A percentile compares a stretch with the other conserved stretches of the same genome.
phyloP scores from a whole-genome alignment of 129 eudicot species.

The Sambucus nigra region DNA sequence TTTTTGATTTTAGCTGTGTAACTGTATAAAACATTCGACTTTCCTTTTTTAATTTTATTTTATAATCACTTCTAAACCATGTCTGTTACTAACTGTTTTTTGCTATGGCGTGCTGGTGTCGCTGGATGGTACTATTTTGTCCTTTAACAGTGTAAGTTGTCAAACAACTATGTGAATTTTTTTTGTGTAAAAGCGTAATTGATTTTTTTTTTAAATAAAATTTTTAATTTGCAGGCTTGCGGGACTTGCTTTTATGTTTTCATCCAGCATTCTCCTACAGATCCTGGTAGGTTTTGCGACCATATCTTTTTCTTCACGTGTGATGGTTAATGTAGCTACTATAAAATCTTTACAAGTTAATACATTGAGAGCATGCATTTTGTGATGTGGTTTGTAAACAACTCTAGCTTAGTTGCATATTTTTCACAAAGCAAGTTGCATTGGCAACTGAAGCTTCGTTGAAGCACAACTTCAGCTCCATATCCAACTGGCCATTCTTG shows the following conservation, averaged over 20 bases:
- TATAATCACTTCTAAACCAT: neutral
- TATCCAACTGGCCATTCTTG: no score
- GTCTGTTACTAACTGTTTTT: constrained; percentile 7
- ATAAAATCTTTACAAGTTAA: no score
- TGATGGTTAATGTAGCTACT: no score
- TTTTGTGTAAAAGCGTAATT: neutral
- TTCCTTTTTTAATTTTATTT: neutral
- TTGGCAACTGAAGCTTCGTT: no score
- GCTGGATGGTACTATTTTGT: neutral
- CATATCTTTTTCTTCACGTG: neutral
- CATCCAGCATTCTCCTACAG: constrained; percentile 81
- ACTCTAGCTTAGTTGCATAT: no score
- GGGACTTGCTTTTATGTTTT: constrained; percentile 95
- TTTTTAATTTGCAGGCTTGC: constrained; percentile 53
- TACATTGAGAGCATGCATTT: no score
- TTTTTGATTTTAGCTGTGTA: neutral
- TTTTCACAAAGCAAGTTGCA: no score
- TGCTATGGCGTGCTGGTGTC: constrained; percentile 1
- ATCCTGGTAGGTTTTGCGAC: constrained; percentile 46
- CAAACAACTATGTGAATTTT: neutral
- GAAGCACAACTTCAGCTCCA: no score
- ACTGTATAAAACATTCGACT: neutral
- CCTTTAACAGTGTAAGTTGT: constrained; percentile 19
- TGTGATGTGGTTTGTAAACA: no score
- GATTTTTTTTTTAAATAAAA: neutral